phyloP scores from a whole-genome alignment of 2,329 filamentous ascomycete species.

The Fusarium equiseti region DNA sequence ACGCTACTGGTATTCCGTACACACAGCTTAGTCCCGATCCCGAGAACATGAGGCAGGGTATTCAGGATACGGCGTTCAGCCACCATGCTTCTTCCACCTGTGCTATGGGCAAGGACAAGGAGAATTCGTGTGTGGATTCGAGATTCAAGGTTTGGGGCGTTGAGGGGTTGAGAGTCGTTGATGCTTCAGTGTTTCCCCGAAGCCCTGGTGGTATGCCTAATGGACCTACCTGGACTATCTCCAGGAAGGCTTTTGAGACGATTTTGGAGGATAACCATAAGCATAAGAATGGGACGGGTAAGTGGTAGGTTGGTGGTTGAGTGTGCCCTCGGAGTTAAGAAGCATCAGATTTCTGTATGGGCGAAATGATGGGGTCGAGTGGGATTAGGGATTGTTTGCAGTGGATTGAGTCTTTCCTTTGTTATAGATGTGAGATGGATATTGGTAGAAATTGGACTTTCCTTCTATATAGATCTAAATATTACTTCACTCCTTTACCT shows the following conservation, averaged over 20 bases:
- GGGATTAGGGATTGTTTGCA: not conserved
- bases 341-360: not conserved
- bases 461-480: constrained; percentile 5
- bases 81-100: not conserved
- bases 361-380: not conserved
- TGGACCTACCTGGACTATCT: constrained; percentile 14
- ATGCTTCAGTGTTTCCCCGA: constrained; percentile 7
- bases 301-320: not conserved
- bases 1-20: constrained; percentile 9
- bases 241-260: constrained; percentile 10
- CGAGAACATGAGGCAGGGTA: not conserved
- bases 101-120: not conserved
- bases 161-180: constrained; percentile 6
- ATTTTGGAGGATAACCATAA: constrained; percentile 10
- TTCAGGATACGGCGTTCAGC: not conserved
- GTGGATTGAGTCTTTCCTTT: not conserved
- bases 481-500: not conserved
- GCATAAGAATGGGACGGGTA: not conserved
- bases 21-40: not conserved
- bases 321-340: accelerated
- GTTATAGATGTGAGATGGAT: not conserved
- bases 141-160: constrained; percentile 5
- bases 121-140: not conserved
- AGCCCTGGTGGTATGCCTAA: constrained; percentile 15
- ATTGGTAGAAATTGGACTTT: not conserved